Conservation (phyloP, 345 rosid species). For the Litchi chinensis region DNA sequence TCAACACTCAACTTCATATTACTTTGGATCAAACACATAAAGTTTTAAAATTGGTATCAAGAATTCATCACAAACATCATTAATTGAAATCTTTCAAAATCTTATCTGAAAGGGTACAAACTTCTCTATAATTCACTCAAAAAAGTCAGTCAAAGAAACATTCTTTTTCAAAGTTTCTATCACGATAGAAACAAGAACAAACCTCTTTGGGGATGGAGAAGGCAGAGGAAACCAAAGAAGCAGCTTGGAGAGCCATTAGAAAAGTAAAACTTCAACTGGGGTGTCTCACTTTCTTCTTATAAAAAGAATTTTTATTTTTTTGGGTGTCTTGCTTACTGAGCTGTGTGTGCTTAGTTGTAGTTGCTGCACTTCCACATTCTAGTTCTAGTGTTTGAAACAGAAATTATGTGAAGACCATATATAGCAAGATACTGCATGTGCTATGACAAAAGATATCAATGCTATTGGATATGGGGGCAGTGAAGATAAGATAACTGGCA, state of each 20-base stretch:
- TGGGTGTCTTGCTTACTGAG: neutral
- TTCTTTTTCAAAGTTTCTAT: neutral
- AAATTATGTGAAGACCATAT: slow-evolving; percentile 24
- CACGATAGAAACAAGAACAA: slow-evolving; percentile 2
- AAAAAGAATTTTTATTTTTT: neutral
- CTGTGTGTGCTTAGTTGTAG: neutral
- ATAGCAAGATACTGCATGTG: slow-evolving; percentile 21
- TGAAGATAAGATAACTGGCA: slow-evolving; percentile 58
- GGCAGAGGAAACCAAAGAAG: slow-evolving; percentile 73
- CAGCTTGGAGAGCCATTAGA: slow-evolving; percentile 74
- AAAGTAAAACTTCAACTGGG: neutral
- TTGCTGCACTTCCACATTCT: neutral
- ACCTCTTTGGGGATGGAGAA: slow-evolving; percentile 68
- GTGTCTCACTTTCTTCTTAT: neutral
- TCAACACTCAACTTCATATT: neutral
- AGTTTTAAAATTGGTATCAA: no score
- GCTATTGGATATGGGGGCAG: slow-evolving; percentile 28
- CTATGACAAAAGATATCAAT: slow-evolving; percentile 4
- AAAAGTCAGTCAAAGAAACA: slow-evolving; percentile 1
- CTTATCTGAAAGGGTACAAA: no score
- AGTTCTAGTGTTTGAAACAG: slow-evolving; percentile 18
- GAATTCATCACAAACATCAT: neutral
- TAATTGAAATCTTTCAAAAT: no score
- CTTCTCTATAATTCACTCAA: neutral
- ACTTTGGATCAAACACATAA: neutral